phyloP scores from a whole-genome alignment of 805 yeast genomes.

The Metschnikowia drakensbergensis region DNA sequence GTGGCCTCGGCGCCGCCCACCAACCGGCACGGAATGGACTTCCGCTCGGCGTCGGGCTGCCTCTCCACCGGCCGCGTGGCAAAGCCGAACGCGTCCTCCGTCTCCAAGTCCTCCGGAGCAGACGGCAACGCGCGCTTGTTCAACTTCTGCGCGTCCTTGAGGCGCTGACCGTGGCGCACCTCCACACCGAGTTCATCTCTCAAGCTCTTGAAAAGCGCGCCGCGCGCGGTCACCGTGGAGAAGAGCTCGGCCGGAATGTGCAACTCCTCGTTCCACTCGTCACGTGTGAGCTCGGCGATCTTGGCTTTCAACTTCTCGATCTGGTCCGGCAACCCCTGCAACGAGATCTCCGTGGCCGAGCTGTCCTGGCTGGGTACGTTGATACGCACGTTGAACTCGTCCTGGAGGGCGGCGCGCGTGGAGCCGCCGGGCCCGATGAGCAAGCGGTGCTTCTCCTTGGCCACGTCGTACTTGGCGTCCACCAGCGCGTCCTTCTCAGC shows the following conservation, averaged over 20 bases:
- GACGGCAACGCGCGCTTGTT: conserved; percentile 40
- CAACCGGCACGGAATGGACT: conserved; percentile 62
- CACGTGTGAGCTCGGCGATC: conserved; percentile 57
- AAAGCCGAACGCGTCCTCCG: conserved; percentile 43
- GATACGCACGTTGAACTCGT: conserved; percentile 60
- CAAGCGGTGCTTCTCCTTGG: conserved; percentile 69
- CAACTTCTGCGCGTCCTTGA: conserved; percentile 49
- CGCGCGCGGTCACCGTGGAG: conserved; percentile 62
- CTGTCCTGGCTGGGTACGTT: conserved; percentile 62
- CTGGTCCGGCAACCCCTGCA: conserved; percentile 65
- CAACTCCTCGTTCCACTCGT: conserved; percentile 51
- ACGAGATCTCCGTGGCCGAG: conserved; percentile 47
- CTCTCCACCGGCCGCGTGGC: conserved; percentile 30
- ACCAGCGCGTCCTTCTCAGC: conserved; percentile 58
- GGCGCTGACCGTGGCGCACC: conserved; percentile 53
- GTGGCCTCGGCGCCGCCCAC: conserved; percentile 50
- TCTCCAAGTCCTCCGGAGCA: conserved; percentile 47
- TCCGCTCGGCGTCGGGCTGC: conserved; percentile 22
- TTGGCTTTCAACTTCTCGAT: conserved; percentile 61
- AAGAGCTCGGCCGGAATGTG: conserved; percentile 57
- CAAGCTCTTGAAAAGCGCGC: conserved; percentile 55
- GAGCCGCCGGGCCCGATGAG: conserved; percentile 81
- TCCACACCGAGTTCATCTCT: conserved; percentile 51
- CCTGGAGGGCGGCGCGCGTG: conserved; percentile 66
- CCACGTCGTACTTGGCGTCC: conserved; percentile 51